Percentiles rank a stretch among this genome's conserved stretches.
These are phyloP conservation scores for Nicotiana undulata DNA, from an alignment of 257 asterid genomes.

Conservation along the genomic window DNA sequence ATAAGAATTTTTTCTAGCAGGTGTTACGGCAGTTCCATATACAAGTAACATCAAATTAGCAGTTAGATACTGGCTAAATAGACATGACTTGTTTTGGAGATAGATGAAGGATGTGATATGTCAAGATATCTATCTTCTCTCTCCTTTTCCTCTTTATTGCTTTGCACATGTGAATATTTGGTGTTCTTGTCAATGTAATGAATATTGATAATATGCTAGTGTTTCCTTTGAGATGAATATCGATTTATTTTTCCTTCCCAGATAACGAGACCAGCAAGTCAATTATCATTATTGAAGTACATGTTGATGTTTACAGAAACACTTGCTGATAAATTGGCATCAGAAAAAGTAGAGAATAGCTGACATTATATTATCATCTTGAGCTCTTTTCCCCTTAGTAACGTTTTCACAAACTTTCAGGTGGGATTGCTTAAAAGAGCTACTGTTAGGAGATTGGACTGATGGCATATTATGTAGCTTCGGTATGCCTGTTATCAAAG, in stretches of 20 bases:
- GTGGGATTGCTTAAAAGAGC: slow-evolving; percentile 87
- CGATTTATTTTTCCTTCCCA: neutral
- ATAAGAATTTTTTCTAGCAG: neutral
- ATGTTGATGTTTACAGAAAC: neutral
- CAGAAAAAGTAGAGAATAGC: neutral
- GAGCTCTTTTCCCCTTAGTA: neutral
- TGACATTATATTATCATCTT: neutral
- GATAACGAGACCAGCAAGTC: neutral
- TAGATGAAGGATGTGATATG: neutral
- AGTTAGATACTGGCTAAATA: neutral
- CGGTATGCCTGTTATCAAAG: slow-evolving; percentile 89
- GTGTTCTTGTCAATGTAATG: neutral
- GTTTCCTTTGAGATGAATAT: neutral
- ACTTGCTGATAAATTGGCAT: neutral
- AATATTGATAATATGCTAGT: neutral
- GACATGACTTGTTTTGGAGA: neutral
- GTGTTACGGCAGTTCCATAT: neutral
- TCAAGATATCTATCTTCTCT: neutral
- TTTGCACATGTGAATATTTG: neutral
- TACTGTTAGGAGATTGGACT: slow-evolving; percentile 82
- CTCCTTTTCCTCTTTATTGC: neutral
- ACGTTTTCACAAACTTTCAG: slow-evolving; percentile 28
- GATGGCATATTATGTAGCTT: slow-evolving; percentile 79
- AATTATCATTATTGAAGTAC: neutral
- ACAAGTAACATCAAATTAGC: neutral